Evolutionary conservation across 208 protist species (phyloP).

Genomic region (Acanthamoeba lenticulata): DNA sequence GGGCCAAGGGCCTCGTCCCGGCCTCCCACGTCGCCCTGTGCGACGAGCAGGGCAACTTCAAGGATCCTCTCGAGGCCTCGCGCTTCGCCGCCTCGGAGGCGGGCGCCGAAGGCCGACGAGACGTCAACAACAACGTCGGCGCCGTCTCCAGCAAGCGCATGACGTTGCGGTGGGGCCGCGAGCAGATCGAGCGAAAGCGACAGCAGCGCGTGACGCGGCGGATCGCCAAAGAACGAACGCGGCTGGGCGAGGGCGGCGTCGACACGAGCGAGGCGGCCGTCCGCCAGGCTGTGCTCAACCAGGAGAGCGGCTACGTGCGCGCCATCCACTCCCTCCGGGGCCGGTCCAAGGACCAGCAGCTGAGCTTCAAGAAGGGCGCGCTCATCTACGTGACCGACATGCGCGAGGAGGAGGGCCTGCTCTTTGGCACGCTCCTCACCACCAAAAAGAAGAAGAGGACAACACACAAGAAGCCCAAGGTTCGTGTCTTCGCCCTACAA

Average conservation of each 20-base stretch:
- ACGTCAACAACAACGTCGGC: not conserved
- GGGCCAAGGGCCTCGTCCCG: not conserved
- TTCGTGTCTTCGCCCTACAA: not conserved
- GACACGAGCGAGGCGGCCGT: not conserved
- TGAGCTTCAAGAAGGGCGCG: slow-evolving; percentile 5
- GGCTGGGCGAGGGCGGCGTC: not conserved
- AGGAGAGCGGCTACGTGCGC: not conserved
- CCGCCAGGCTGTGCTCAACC: not conserved
- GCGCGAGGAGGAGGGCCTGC: not conserved
- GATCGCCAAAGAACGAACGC: not conserved
- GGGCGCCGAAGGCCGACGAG: not conserved
- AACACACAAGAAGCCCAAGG: not conserved
- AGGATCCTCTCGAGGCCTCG: not conserved
- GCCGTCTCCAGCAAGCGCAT: too few relatives aligned
- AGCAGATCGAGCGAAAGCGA: not conserved
- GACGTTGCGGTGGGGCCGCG: too few relatives aligned
- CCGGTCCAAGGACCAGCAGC: not conserved
- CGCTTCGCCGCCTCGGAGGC: not conserved
- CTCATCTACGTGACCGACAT: not conserved
- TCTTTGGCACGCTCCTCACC: not conserved
- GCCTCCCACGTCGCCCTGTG: not conserved
- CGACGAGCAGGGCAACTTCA: not conserved
- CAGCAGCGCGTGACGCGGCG: not conserved
- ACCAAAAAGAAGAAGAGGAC: not conserved
- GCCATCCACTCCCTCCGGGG: not conserved